A percentile compares a stretch with the other conserved stretches of the same genome.
These are phyloP conservation scores for Penicillium vulpinum DNA, from an alignment of 2,329 filamentous ascomycete species.

Conservation along the genomic window DNA sequence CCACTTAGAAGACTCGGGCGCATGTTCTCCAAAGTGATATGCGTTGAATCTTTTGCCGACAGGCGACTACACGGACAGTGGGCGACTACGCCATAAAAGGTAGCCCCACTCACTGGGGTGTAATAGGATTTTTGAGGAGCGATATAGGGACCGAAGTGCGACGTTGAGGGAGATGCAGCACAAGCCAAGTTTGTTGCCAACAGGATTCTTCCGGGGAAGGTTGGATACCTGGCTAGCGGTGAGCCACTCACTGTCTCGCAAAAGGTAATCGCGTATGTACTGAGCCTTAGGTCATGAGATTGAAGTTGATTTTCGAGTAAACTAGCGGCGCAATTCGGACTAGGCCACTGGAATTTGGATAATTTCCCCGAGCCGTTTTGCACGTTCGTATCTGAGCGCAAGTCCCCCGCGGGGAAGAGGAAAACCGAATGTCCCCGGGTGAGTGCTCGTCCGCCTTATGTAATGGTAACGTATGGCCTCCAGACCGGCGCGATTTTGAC, in stretches of 20 bases:
- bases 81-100: slow-evolving; percentile 19
- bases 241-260: slow-evolving; percentile 18
- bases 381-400: slow-evolving; percentile 2
- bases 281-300: not conserved
- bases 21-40: slow-evolving; percentile 30
- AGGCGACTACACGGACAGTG: slow-evolving; percentile 14
- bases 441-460: slow-evolving; percentile 16
- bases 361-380: not conserved
- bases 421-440: slow-evolving; percentile 12
- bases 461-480: not conserved
- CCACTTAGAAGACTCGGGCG: slow-evolving; percentile 25
- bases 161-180: not conserved
- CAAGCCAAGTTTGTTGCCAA: not conserved
- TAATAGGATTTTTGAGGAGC: slow-evolving; percentile 1
- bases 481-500: not conserved
- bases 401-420: slow-evolving; percentile 21
- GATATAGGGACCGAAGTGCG: not conserved
- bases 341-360: not conserved
- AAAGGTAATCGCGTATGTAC: slow-evolving; percentile 15
- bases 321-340: not conserved
- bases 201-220: slow-evolving; percentile 17
- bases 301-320: not conserved
- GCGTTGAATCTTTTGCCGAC: slow-evolving; percentile 35
- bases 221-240: slow-evolving; percentile 17
- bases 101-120: slow-evolving; percentile 2